phyloP scores from a whole-genome alignment of 2,329 filamentous ascomycete genomes.

The Aspergillus sp. region DNA sequence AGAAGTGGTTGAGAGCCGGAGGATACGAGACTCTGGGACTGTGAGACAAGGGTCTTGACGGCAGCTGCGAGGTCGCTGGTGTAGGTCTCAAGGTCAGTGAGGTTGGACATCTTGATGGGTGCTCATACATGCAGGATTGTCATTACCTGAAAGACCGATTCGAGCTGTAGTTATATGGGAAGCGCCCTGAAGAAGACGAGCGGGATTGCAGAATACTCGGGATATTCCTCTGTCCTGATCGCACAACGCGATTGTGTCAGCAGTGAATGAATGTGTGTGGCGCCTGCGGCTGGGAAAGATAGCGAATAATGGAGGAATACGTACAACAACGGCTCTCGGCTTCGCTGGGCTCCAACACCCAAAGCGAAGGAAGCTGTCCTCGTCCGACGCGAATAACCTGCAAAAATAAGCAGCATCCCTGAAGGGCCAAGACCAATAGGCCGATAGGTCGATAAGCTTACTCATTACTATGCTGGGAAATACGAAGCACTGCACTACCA shows the following conservation, averaged over 20 bases:
- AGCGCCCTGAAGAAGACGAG: neutral
- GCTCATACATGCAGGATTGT: too few species aligned
- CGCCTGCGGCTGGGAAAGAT: neutral
- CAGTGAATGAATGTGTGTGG: too few species aligned
- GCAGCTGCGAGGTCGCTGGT: neutral
- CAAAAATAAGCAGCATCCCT: too few species aligned
- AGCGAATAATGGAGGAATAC: neutral
- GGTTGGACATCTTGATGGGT: neutral
- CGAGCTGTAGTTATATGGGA: too few species aligned
- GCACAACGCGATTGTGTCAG: too few species aligned
- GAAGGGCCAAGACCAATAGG: too few species aligned
- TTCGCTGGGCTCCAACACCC: neutral
- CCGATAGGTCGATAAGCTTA: too few species aligned
- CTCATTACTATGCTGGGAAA: too few species aligned
- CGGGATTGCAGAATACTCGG: neutral
- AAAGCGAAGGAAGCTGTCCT: neutral
- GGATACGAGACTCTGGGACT: neutral
- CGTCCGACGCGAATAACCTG: too few species aligned
- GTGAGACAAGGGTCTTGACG: conserved; percentile 1
- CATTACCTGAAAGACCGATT: too few species aligned
- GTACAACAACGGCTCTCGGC: neutral
- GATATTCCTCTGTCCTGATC: neutral
- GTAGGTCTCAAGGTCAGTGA: conserved; percentile 1
- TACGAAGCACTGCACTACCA: too few species aligned
- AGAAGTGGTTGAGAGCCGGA: neutral